Evolutionary conservation across 495 filamentous ascomycete species (phyloP), one percentile per base, ranked within the genome.

Genomic region (Neurospora intermedia): DNA sequence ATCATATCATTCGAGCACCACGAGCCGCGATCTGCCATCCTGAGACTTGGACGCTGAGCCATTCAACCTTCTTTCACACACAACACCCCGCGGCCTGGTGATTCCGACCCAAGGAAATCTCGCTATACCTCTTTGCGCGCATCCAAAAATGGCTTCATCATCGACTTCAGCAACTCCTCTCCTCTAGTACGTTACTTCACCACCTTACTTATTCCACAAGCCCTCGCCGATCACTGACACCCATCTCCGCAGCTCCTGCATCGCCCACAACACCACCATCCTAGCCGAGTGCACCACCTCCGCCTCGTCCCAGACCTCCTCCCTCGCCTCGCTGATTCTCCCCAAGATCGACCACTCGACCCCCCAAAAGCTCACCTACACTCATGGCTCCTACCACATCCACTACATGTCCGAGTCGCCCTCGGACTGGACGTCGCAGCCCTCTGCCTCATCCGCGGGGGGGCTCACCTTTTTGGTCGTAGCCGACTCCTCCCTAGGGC

Each of bases 401-500:
- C 94, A 98, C 87, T 98, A 97, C 86, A 94, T 98, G 82, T 88
- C 95, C 77, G 91, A 93, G 78, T 90, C 94, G 2, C 89, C 94
- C 31, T 91, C 90, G 4, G 88, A 90, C 69, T 84, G 88, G 76
- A 76, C 70, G 2, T 66, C 54, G 6, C 54, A 66, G 27, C 83
- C 69, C 31, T 79, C 48, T 76, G 83, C 85, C 69, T 82, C 83
- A 72, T 90, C 89, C 46, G 89, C 92, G 35, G 91, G 91, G 69
- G 92, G 93, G 2, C 87, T 97, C 59, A 95, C 93, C 72, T 98
- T 91, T 83, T 85, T 98, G 38, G 92, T 96, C 16, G 88, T 98
- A 74, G 92, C 92, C 43, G 89, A 91, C 73, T 54, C 48, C 27
- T 86, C 89, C 73, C 88, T 97, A 69, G 92, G 92, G 73, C 91